Percentiles rank a stretch among this genome's conserved stretches.
Conservation (phyloP, 148 eudicot species). For the Tetragonia tetragonoides region DNA sequence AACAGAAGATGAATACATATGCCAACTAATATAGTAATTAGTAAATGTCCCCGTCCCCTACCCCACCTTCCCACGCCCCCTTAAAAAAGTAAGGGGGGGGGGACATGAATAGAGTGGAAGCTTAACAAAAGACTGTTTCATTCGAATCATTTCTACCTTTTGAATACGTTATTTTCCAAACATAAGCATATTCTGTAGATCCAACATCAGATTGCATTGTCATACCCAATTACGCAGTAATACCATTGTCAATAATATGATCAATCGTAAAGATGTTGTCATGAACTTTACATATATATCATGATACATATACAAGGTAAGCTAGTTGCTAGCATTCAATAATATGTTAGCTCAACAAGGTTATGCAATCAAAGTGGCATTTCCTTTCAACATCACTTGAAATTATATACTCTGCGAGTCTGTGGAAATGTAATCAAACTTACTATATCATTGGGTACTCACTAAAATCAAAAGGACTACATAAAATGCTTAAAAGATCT, state of each 20-base stretch:
- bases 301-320: background rate
- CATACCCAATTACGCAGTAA: background rate
- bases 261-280: background rate
- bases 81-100: too few relatives aligned
- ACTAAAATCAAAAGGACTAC: background rate
- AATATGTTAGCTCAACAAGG: conserved; percentile 11
- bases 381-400: background rate
- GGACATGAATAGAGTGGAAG: background rate
- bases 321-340: background rate
- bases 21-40: background rate
- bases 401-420: background rate
- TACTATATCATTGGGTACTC: background rate
- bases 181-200: background rate
- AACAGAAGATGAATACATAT: background rate
- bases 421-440: background rate
- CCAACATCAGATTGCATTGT: background rate
- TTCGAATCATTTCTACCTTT: too few relatives aligned
- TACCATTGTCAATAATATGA: background rate
- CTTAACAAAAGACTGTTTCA: too few relatives aligned
- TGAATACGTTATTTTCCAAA: background rate
- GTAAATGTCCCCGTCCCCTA: background rate
- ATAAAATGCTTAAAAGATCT: conserved; percentile 30
- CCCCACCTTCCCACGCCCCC: too few relatives aligned
- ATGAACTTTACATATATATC: background rate
- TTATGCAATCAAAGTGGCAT: background rate